Evolutionary conservation across 225 moss, liverwort and hornwort genomes (phyloP).

Genomic region (Takakia lepidozioides): DNA sequence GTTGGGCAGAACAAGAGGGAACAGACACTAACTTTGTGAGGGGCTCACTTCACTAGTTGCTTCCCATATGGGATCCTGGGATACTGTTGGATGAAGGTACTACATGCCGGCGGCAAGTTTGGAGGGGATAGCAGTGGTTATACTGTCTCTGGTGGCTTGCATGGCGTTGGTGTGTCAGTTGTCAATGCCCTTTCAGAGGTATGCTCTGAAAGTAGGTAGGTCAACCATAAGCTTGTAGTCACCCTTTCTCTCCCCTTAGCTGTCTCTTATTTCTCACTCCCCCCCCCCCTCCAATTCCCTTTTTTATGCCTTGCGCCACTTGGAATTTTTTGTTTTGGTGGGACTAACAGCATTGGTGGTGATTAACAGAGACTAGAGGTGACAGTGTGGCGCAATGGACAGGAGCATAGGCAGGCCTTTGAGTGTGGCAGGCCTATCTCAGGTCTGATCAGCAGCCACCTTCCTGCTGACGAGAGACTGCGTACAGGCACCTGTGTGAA

Average conservation of each 20-base stretch:
- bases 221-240: neutral
- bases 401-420: conserved; percentile 68
- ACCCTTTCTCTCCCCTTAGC: neutral
- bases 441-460: conserved; percentile 35
- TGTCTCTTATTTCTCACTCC: neutral
- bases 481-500: conserved; percentile 88
- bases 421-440: conserved; percentile 66
- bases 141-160: conserved; percentile 92
- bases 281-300: neutral
- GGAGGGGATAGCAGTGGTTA: conserved; percentile 96
- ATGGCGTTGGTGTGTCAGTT: conserved; percentile 95
- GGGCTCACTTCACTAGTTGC: too few relatives aligned
- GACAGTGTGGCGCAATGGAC: conserved; percentile 84
- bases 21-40: too few relatives aligned
- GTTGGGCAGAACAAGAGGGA: too few relatives aligned
- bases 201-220: conserved; percentile 2
- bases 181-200: conserved; percentile 98
- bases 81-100: conserved; percentile 47
- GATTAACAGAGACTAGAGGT: conserved; percentile 70
- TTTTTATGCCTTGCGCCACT: too few relatives aligned
- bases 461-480: conserved; percentile 32
- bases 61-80: too few relatives aligned
- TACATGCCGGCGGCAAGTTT: conserved; percentile 98
- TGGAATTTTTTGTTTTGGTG: too few relatives aligned
- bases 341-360: too few relatives aligned